Evolutionary conservation across 148 eudicot species (phyloP), one percentile per base, ranked within the genome.

Genomic region (Persicaria maculosa): DNA sequence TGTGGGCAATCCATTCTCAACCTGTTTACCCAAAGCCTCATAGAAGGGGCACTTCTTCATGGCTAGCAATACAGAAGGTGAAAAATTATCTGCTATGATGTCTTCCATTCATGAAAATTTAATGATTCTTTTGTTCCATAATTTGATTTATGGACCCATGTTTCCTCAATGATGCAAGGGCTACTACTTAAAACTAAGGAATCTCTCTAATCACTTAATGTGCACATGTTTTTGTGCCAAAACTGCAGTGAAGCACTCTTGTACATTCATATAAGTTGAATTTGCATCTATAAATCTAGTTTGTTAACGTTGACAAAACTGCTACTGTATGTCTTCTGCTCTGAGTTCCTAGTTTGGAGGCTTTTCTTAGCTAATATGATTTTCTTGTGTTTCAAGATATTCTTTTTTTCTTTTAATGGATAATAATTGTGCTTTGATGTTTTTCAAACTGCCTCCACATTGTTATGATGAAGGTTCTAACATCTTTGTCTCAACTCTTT

Each of bases 61-160:
- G 99, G 99, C 77, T 78, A 74, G 97, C 97, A 74, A 86, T 96
- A 77, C 93, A 85, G 78, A 96, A 90, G 97, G 99, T 95, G 83
- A 20, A 53, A n/a, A 48, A 16, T 48, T 52, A 48, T 57, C 25
- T 17, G 67, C 55, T 62, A 47, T 74, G 25, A 44, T 20, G 44
- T 7, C 31, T 44, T 16, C 58, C 57, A 50, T 54, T 4, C 72
- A 50, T 72, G 76, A 11, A 40, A 31, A 20, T 58, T 25, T 6
- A 43, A 25, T 4, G 44, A n/a, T n/a, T 71, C 22, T 11, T 25
- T n/a, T 54, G 40, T 52, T n/a, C n/a, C 8, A 36, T 44, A 52
- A 3, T 81, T 50, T 10, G 1, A 16, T 22, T 57, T n/a, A 19
- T 70, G 40, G 47, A 36, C 10, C n/a, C 16, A 68, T 31, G 14